Evolutionary conservation across 2,329 filamentous ascomycete genomes (phyloP), one percentile per base, ranked within the genome.

Genomic region (Scedosporium dehoogii): DNA sequence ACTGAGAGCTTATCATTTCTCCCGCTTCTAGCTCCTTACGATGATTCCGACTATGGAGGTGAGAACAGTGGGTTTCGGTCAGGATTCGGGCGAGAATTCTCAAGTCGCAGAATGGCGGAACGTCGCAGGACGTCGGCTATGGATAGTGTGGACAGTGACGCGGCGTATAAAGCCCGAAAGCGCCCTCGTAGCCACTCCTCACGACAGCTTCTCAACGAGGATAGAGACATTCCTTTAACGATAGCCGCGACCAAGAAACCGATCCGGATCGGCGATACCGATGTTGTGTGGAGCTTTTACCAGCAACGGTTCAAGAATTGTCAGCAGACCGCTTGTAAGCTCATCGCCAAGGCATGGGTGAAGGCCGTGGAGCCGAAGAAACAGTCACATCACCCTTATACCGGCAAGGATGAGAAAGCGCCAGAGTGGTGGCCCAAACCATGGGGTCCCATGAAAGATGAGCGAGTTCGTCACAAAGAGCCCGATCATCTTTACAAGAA

Each of bases 301-400:
- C 77, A 82, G 58, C 78, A 81, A 48, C 76, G 84, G 0, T 85
- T 91, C 69, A 84, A 82, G 65, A 81, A 82, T 63, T 82, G 88
- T 67, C 88, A 91, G 68, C 89, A 92, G 68, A 81, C 84, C 1
- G 83, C 85, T 6, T 88, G 86, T 74, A 91, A 91, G 72, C 75
- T 86, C 27, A 85, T 91, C 60, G 85, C 85, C 41, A 92, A 91
- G 71, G 86, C 84, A 10, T 91, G 88, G 84, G 85, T 92, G 64
- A 90, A 90, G 69, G 79, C 84, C 1, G 84, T 91, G 1, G 87
- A 89, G 67, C 89, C 89, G 0, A 90, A 89, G 73, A 92, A 92
- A 72, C 88, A 91, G 72, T 87, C 86, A 0, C 87, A 83, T 18
- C 85, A 89, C 67, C 88, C 89, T 0, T 92, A 92, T 69, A 88